phyloP scores from a whole-genome alignment of 2,329 filamentous ascomycete genomes.

The Colletotrichum abscissum region DNA sequence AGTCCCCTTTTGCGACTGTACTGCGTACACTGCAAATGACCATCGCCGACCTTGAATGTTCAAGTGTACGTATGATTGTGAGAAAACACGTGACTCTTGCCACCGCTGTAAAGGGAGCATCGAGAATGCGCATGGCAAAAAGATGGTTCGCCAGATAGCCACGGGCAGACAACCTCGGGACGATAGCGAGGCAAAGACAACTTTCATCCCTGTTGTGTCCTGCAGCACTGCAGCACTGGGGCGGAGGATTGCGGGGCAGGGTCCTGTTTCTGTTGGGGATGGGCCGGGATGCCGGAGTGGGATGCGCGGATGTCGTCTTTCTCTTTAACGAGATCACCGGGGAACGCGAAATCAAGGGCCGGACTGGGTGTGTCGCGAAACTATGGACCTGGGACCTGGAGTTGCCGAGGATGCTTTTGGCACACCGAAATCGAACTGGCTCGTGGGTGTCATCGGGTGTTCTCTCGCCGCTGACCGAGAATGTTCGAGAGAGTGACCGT shows the following conservation, averaged over 20 bases:
- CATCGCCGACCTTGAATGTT: neutral
- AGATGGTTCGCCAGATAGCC: neutral
- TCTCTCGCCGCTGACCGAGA: neutral
- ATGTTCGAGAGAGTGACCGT: neutral
- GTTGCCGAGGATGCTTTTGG: slow-evolving; percentile 18
- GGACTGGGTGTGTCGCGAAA: slow-evolving; percentile 8
- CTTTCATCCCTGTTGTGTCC: slow-evolving; percentile 20
- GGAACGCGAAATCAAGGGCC: slow-evolving; percentile 3
- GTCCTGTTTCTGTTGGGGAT: slow-evolving; percentile 37
- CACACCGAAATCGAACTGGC: neutral
- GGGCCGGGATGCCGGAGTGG: slow-evolving; percentile 32
- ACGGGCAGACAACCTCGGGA: slow-evolving; percentile 13
- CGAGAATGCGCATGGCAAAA: neutral
- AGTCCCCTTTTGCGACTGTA: neutral
- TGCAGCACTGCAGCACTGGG: slow-evolving; percentile 21
- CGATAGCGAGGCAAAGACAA: slow-evolving; percentile 17
- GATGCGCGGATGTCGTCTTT: slow-evolving; percentile 20
- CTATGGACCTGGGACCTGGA: neutral
- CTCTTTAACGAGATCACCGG: slow-evolving; percentile 14
- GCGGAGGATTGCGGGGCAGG: slow-evolving; percentile 33
- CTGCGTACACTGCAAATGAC: neutral
- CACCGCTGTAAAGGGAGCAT: slow-evolving; percentile 1
- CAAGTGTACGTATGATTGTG: neutral
- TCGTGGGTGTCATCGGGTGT: neutral
- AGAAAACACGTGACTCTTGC: neutral